Evolutionary conservation across 2,329 filamentous ascomycete species (phyloP), one percentile per base, ranked within the genome.

Genomic region (Xylariales sp.): DNA sequence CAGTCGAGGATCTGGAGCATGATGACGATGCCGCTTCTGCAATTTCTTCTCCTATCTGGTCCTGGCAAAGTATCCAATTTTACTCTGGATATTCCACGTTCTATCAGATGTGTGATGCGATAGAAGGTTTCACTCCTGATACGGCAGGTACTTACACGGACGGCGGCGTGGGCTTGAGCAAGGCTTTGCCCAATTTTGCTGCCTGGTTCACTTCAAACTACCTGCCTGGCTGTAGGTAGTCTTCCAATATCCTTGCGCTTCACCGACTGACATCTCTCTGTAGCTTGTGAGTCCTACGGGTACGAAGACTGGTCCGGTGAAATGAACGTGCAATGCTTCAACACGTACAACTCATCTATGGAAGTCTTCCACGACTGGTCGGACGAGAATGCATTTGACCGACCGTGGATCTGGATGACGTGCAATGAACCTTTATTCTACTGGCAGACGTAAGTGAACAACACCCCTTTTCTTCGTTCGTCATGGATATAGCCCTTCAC

Each of bases 381-480:
- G 2, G 60, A 73, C 5, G 49, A 49, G 36, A 81, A 80, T 52
- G 42, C 51, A 0, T 51, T 62, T 15, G 66, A 74, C 48, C 61
- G 75, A 1, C 74, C 79, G 46, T 83, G 77, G 77, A 55, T 65
- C 6, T 83, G 78, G 78, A 69, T 80, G 58, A 64, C 70, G 2
- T 82, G 80, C 65, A 82, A 82, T 51, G 76, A 82, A 54, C 77
- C 78, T 11, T 71, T 77, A 43, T 71, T 63, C 42, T 77, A 70
- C 58, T 80, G 71, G 68, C 73, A 79, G 54, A 69, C 70, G 62
- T 70, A 56, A 51, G 67, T 55, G 10, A 5, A 15, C 19, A 27
- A 8, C 24, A 2, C 24, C 15, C 15, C 11, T 14, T 32, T 19
- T 16, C 4, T 16, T 20, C 7, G 9, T 21, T 22, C 19, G 14